Conservation (phyloP, 2,329 filamentous ascomycete genomes). For the Rutstroemia sp. region DNA sequence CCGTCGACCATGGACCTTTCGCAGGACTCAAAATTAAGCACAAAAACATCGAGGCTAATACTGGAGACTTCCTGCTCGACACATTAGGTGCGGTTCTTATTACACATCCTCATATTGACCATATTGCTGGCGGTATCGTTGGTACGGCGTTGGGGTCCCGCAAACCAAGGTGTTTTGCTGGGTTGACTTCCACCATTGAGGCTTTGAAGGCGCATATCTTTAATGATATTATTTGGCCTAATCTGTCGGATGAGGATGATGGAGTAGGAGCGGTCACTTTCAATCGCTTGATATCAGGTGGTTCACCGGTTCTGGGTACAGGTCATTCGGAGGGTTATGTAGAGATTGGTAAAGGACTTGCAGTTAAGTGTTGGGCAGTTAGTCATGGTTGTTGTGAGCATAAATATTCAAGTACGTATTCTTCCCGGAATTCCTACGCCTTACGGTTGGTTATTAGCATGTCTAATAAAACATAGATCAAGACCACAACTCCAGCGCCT, state of each 20-base stretch:
- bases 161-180: constrained; percentile 78
- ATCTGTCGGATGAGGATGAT: constrained; percentile 90
- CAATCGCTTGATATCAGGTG: constrained; percentile 79
- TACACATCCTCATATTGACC: not conserved
- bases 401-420: not conserved
- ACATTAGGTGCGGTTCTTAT: constrained; percentile 35
- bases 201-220: constrained; percentile 93
- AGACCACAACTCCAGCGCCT: not conserved
- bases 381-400: constrained; percentile 59
- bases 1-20: constrained; percentile 65
- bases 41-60: constrained; percentile 65
- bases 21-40: constrained; percentile 66
- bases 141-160: constrained; percentile 78
- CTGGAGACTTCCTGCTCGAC: constrained; percentile 58
- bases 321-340: constrained; percentile 78
- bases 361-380: constrained; percentile 79
- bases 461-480: not conserved
- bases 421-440: not conserved
- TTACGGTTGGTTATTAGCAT: not conserved
- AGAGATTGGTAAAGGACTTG: constrained; percentile 80
- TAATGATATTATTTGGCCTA: constrained; percentile 97
- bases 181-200: constrained; percentile 79
- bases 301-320: constrained; percentile 74
- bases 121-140: constrained; percentile 50
- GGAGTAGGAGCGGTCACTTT: constrained; percentile 91